Evolutionary conservation across 78 protist species (phyloP).

Genomic region (Planoprotostelium fungivorum): DNA sequence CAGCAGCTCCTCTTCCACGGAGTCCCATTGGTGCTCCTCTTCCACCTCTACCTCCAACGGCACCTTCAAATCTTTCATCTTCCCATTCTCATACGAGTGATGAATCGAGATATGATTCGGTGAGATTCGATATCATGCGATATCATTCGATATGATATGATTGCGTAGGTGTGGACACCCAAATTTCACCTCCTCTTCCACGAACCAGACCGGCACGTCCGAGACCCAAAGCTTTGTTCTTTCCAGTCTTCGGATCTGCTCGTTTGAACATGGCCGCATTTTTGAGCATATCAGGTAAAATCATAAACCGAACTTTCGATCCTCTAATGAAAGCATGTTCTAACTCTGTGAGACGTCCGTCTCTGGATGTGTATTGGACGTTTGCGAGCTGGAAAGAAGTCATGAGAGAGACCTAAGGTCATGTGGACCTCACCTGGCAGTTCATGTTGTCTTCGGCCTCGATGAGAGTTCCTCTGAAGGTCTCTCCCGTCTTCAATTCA

Average conservation of each 20-base stretch:
- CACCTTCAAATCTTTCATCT: too few relatives aligned
- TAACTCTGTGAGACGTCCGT: constrained; percentile 34
- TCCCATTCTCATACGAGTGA: too few relatives aligned
- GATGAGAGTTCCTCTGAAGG: constrained; percentile 79
- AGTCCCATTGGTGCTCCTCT: too few relatives aligned
- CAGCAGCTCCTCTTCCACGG: too few relatives aligned
- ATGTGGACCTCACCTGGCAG: constrained; percentile 50
- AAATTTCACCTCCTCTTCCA: background rate
- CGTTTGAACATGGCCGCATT: constrained; percentile 96
- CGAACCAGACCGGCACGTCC: constrained; percentile 15
- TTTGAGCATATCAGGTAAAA: constrained; percentile 92
- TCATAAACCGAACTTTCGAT: constrained; percentile 80
- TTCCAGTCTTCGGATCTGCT: constrained; percentile 29
- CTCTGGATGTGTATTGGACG: constrained; percentile 70
- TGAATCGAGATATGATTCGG: too few relatives aligned
- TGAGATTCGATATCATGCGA: too few relatives aligned
- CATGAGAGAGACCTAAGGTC: background rate
- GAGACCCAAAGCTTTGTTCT: constrained; percentile 43
- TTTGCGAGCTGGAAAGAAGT: background rate
- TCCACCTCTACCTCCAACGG: too few relatives aligned
- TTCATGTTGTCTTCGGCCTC: constrained; percentile 97
- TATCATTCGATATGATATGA: too few relatives aligned
- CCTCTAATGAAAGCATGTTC: constrained; percentile 90
- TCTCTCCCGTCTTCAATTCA: constrained; percentile 88
- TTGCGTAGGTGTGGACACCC: too few relatives aligned